A percentile compares a stretch with the other conserved stretches of the same genome.
These are phyloP conservation scores for Aureobasidium sp. DNA, from an alignment of 2,329 filamentous ascomycete species.

Conservation along the genomic window DNA sequence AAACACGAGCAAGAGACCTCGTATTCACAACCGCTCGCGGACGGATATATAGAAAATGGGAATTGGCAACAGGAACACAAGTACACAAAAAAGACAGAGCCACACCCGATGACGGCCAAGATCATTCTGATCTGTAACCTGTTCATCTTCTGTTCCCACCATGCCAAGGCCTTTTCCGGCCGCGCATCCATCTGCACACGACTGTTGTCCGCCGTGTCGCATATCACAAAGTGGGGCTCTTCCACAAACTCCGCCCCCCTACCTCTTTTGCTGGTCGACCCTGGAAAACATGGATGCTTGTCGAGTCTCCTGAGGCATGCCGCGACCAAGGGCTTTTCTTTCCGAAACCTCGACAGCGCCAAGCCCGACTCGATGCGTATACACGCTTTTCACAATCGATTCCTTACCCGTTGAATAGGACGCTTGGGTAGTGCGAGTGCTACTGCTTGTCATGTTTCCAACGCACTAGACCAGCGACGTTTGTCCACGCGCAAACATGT, in stretches of 20 bases:
- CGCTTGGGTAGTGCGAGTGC: neutral
- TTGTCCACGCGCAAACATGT: neutral
- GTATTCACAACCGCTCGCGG: neutral
- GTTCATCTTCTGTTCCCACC: neutral
- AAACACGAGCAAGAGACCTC: neutral
- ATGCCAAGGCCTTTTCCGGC: neutral
- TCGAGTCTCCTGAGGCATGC: neutral
- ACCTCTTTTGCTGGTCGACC: neutral
- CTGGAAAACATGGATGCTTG: neutral
- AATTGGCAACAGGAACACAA: neutral
- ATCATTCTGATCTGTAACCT: neutral
- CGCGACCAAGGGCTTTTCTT: neutral
- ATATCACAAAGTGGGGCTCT: slow-evolving; percentile 4
- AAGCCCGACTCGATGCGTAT: neutral
- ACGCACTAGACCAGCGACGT: neutral
- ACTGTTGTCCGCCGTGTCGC: neutral
- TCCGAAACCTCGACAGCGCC: neutral
- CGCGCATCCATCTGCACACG: slow-evolving; percentile 5
- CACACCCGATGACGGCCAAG: neutral
- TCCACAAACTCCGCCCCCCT: neutral
- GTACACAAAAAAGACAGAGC: neutral
- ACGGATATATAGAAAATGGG: neutral
- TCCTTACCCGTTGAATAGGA: neutral
- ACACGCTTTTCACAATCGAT: neutral
- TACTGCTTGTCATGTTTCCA: neutral